Evolutionary conservation across 306 rosid genomes (phyloP), one percentile per base, ranked within the genome.

Genomic region (Fragaria iinumae): DNA sequence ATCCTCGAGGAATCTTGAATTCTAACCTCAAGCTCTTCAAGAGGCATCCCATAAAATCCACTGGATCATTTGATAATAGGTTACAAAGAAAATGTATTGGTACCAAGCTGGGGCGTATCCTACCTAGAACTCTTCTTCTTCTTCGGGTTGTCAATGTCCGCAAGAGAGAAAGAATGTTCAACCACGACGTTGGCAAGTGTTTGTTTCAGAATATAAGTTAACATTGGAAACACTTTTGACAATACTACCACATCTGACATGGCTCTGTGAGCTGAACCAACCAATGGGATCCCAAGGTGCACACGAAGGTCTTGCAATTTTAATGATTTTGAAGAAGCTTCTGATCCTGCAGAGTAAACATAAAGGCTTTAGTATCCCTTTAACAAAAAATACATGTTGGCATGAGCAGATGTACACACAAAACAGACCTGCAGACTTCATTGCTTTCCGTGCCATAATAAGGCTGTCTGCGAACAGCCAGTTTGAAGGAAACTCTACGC

Each of bases 221-320:
- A 68, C 84, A 65, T 83, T 66, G 86, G 88, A 88, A 95, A 83
- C 81, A 95, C 62, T 82, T 43, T 16, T 10, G 97, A 77, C 90
- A 92, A 66, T 53, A 79, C 69, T 52, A 69, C 67, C 80, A 90
- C 99, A 32, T 95, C 99, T 20, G 88, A 78, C 97, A 89, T 88
- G 77, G 99, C 97, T 78, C 99, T 87, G 79, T 92, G 97, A 76
- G 96, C 97, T 68, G 88, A 17, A 65, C 96, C 97, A 55, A 74
- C 86, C 79, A 76, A 73, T 45, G 87, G 83, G 71, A 95, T 80
- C 63, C 53, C 2, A 69, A 80, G 89, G 79, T 74, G 55, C 63
- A 84, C 85, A 1, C 93, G 48, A 64, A 95, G 90, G 77, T 91
- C 84, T 76, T 82, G 75, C 83, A 92, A 86, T 5, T 87, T 67